These are phyloP conservation scores for Dorcoceras hygrometricum DNA, from an alignment of 257 asterid species.

Conservation along the genomic window DNA sequence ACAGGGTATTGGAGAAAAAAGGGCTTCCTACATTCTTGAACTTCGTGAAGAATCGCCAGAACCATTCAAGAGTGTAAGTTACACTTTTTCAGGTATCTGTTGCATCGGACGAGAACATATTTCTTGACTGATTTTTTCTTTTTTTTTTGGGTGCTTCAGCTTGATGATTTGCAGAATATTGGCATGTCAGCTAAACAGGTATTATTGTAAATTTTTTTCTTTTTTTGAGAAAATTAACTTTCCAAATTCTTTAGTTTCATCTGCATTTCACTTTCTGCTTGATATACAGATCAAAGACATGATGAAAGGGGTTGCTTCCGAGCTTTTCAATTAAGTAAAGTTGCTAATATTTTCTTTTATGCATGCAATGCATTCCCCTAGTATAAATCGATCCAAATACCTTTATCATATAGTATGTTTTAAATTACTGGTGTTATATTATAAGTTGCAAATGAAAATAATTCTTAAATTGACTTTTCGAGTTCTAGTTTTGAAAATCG, in stretches of 20 bases:
- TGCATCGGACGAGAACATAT: background rate
- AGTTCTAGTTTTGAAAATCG: no score
- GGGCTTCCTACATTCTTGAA: slow-evolving; percentile 70
- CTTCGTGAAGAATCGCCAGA: slow-evolving; percentile 72
- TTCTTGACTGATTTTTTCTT: background rate
- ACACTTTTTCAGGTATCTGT: background rate
- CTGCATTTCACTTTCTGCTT: background rate
- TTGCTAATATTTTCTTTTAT: slow-evolving; percentile 15
- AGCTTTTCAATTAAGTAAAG: slow-evolving; percentile 43
- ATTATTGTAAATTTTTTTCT: slow-evolving; percentile 2
- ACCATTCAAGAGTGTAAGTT: slow-evolving; percentile 73
- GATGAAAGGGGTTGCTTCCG: slow-evolving; percentile 66
- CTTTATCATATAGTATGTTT: no score
- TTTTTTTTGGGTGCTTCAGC: slow-evolving; percentile 39
- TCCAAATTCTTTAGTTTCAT: background rate
- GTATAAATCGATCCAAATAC: background rate
- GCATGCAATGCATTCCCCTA: background rate
- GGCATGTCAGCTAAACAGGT: slow-evolving; percentile 90
- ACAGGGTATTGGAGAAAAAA: slow-evolving; percentile 88
- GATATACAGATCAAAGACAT: slow-evolving; percentile 59
- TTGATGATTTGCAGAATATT: slow-evolving; percentile 69
- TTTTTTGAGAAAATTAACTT: background rate
- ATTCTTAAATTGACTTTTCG: no score
- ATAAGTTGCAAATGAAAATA: no score
- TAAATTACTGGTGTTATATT: no score